These are phyloP conservation scores for Luffa acutangula DNA, from an alignment of 306 rosid genomes.

Conservation along the genomic window DNA sequence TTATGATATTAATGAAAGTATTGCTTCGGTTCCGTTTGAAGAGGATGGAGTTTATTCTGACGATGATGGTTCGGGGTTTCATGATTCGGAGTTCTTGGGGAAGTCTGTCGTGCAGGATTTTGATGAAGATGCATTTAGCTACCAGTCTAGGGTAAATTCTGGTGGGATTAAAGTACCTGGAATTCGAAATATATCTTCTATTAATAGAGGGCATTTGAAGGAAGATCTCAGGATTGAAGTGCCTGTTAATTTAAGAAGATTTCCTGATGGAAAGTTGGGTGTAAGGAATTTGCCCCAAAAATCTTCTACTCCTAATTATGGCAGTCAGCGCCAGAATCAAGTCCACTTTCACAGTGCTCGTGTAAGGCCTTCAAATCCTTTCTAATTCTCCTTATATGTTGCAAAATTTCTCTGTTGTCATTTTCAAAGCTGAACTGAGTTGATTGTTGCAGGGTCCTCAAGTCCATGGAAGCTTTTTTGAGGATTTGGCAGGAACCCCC, in stretches of 20 bases:
- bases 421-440: background rate
- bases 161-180: conserved; percentile 4
- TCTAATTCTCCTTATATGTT: background rate
- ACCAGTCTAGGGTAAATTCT: background rate
- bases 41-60: conserved; percentile 35
- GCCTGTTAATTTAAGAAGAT: conserved; percentile 48
- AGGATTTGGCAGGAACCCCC: conserved; percentile 65
- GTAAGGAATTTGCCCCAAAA: conserved; percentile 30
- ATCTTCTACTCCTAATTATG: conserved; percentile 41
- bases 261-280: conserved; percentile 54
- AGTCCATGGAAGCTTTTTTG: conserved; percentile 22
- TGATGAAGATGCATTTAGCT: conserved; percentile 46
- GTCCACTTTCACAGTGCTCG: conserved; percentile 27
- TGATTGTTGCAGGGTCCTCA: conserved; percentile 24
- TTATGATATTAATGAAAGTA: conserved; percentile 26
- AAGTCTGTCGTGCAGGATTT: conserved; percentile 28
- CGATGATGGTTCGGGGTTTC: conserved; percentile 31
- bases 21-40: conserved; percentile 33
- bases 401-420: background rate
- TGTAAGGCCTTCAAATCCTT: conserved; percentile 15
- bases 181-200: conserved; percentile 10
- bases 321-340: conserved; percentile 30
- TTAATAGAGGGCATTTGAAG: conserved; percentile 45
- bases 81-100: conserved; percentile 22
- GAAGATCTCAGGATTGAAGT: conserved; percentile 53